A percentile compares a stretch with the other conserved stretches of the same genome.
phyloP scores from a whole-genome alignment of 768 basidiomycete genomes.

The Rhodocollybia butyracea region DNA sequence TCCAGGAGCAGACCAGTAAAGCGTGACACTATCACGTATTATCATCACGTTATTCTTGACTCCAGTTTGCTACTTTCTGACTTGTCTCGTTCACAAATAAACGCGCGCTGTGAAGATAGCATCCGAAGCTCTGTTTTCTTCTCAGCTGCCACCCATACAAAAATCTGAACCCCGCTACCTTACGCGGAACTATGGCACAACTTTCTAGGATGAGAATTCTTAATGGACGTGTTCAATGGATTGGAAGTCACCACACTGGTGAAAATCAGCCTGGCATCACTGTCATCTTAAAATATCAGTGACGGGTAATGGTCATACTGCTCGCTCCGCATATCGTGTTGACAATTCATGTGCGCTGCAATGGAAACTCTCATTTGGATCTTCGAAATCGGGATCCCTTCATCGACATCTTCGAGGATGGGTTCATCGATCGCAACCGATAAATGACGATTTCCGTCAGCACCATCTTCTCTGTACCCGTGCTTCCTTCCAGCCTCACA shows the following conservation, averaged over 20 bases:
- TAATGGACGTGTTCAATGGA: constrained; percentile 80
- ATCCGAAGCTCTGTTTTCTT: too few relatives aligned
- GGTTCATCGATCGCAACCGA: constrained; percentile 38
- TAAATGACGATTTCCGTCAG: constrained; percentile 15
- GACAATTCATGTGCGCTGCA: constrained; percentile 28
- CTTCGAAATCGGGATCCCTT: constrained; percentile 26
- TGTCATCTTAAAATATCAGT: constrained; percentile 43
- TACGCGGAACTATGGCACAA: too few relatives aligned
- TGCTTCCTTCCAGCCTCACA: constrained; percentile 24
- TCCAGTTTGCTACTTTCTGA: too few relatives aligned
- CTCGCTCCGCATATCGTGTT: constrained; percentile 35
- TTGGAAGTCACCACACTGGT: constrained; percentile 70
- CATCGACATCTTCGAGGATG: constrained; percentile 57
- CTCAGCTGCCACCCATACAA: too few relatives aligned
- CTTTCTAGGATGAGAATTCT: too few relatives aligned
- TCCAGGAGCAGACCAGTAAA: too few relatives aligned
- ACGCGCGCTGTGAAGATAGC: too few relatives aligned
- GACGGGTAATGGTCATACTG: constrained; percentile 18
- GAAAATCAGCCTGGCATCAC: constrained; percentile 29
- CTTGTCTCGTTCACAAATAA: too few relatives aligned
- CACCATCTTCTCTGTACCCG: constrained; percentile 26
- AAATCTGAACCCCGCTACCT: too few relatives aligned
- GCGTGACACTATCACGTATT: too few relatives aligned
- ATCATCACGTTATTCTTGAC: too few relatives aligned
- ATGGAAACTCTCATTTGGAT: constrained; percentile 20